Conservation (phyloP, 139 green algal species). For the Chlamydomonas eustigma region DNA sequence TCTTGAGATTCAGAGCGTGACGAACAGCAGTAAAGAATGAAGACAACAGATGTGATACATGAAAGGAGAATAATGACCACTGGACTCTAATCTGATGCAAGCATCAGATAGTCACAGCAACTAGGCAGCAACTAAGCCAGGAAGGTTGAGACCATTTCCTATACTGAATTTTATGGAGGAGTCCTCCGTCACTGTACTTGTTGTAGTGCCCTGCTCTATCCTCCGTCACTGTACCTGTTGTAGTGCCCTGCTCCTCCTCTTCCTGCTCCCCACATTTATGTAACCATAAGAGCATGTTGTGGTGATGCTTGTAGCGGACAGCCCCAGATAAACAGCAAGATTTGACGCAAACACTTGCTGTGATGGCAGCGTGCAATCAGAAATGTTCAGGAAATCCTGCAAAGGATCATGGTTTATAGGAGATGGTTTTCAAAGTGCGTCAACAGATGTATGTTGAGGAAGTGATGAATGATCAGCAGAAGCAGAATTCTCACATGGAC, state of each 20-base stretch:
- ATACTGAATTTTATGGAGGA: no score
- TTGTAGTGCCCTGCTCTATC: background rate
- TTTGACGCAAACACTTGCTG: background rate
- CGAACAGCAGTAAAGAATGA: no score
- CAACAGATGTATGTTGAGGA: background rate
- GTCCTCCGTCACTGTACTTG: background rate
- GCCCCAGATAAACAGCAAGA: background rate
- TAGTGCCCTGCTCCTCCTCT: background rate
- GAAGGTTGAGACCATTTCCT: background rate
- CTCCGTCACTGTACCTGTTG: background rate
- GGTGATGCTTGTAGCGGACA: background rate
- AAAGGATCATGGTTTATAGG: background rate
- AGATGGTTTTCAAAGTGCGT: background rate
- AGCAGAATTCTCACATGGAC: background rate
- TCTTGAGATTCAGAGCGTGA: no score
- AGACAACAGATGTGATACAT: no score
- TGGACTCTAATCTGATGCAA: no score
- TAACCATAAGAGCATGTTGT: constrained; percentile 12
- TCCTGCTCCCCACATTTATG: constrained; percentile 3
- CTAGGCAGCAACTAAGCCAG: background rate
- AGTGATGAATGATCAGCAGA: background rate
- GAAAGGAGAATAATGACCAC: no score
- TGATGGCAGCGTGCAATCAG: background rate
- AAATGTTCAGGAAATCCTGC: constrained; percentile 6
- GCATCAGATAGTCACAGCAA: background rate